These are phyloP conservation scores for Blastomyces silverae DNA, from an alignment of 2,329 filamentous ascomycete genomes.

Conservation along the genomic window DNA sequence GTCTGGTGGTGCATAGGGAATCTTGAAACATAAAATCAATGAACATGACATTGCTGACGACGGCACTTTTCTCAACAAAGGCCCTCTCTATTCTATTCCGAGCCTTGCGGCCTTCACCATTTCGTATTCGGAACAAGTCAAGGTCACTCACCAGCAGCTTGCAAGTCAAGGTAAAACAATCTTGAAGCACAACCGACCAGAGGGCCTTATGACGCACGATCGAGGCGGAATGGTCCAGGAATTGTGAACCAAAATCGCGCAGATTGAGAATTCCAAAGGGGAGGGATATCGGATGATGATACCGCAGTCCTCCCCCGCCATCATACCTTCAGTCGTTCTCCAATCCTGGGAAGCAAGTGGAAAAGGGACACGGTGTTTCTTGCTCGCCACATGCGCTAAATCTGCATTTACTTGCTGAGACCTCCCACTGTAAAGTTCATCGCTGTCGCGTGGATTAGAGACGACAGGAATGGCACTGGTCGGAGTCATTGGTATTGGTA, in stretches of 20 bases:
- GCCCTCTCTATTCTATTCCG: no score
- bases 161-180: neutral
- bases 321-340: neutral
- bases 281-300: neutral
- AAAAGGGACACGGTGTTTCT: neutral
- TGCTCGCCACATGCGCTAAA: neutral
- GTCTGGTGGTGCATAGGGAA: no score
- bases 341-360: neutral
- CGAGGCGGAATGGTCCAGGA: neutral
- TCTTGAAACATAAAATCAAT: no score
- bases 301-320: neutral
- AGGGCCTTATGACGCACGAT: neutral
- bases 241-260: neutral
- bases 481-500: neutral
- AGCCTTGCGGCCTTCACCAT: no score
- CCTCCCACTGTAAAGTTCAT: neutral
- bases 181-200: neutral
- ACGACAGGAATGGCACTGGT: neutral
- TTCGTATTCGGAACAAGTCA: no score
- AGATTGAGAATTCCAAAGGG: neutral
- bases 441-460: neutral
- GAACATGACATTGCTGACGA: no score
- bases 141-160: no score
- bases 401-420: neutral
- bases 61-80: no score